A percentile compares a stretch with the other conserved stretches of the same genome.
Conservation (phyloP, 2,329 filamentous ascomycete species). For the Lasiodiplodia hormozganensis region DNA sequence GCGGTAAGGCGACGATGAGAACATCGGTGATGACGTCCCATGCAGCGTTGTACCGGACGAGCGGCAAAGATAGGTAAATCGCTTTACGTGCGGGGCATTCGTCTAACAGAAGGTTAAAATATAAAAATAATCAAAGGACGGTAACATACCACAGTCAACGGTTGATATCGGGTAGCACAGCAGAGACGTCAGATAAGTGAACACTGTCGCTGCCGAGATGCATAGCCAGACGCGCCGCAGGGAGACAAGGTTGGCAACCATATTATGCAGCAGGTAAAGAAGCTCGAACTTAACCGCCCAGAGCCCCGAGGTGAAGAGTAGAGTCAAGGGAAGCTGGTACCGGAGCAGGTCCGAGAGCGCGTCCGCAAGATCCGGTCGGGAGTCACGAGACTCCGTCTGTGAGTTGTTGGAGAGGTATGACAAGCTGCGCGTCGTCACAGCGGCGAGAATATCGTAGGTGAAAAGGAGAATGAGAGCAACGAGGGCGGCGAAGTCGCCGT, state of each 20-base stretch:
- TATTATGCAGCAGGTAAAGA: not conserved
- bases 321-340: not conserved
- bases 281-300: not conserved
- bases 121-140: not conserved
- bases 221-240: not conserved
- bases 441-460: not conserved
- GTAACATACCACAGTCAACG: not conserved
- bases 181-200: not conserved
- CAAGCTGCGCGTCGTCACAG: not conserved
- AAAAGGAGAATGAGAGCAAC: not conserved
- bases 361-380: not conserved
- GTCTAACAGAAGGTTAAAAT: not conserved
- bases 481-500: not conserved
- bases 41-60: not conserved
- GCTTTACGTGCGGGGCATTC: not conserved
- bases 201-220: not conserved
- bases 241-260: not conserved
- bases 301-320: not conserved
- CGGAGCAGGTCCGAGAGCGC: not conserved
- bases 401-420: not conserved
- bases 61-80: not conserved
- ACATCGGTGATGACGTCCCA: not conserved
- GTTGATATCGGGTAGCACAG: not conserved
- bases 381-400: not conserved
- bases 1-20: not conserved